These are phyloP conservation scores for Trametes sanguinea DNA, from an alignment of 768 basidiomycete species.

Conservation along the genomic window DNA sequence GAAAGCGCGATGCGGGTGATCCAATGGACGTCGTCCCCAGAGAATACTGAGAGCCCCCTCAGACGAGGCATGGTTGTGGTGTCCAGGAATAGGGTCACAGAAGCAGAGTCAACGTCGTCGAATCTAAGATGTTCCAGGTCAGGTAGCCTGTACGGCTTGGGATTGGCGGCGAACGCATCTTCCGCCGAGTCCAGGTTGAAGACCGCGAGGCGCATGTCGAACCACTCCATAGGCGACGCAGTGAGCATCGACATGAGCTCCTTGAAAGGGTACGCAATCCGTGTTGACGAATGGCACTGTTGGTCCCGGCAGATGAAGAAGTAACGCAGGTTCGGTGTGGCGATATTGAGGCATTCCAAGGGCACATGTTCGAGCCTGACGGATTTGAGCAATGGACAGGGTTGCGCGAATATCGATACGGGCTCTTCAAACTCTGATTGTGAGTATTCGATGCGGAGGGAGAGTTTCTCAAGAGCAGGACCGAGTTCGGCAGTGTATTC, in stretches of 20 bases:
- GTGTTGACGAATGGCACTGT: slow-evolving; percentile 20
- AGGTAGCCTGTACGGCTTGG: slow-evolving; percentile 22
- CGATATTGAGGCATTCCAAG: slow-evolving; percentile 29
- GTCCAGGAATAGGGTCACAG: slow-evolving; percentile 34
- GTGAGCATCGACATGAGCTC: slow-evolving; percentile 27
- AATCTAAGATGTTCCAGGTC: slow-evolving; percentile 27
- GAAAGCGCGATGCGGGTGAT: slow-evolving; percentile 29
- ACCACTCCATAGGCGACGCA: slow-evolving; percentile 28
- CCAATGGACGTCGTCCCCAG: slow-evolving; percentile 35
- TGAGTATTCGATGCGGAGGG: slow-evolving; percentile 31
- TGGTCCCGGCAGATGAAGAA: slow-evolving; percentile 33
- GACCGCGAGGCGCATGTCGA: slow-evolving; percentile 29
- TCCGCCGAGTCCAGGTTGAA: slow-evolving; percentile 31
- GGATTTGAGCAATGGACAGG: slow-evolving; percentile 30
- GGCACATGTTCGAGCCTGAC: slow-evolving; percentile 35
- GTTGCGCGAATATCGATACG: slow-evolving; percentile 28
- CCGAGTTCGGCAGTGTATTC: slow-evolving; percentile 27
- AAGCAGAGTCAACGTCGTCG: slow-evolving; percentile 31
- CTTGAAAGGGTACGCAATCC: slow-evolving; percentile 27
- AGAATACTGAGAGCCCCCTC: slow-evolving; percentile 29
- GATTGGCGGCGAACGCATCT: slow-evolving; percentile 28
- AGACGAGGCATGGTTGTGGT: slow-evolving; percentile 30
- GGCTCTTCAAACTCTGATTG: slow-evolving; percentile 32
- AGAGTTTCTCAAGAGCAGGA: slow-evolving; percentile 32
- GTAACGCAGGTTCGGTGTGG: slow-evolving; percentile 28